Conservation (phyloP, 768 basidiomycete species). For the Ramaria sp. region DNA sequence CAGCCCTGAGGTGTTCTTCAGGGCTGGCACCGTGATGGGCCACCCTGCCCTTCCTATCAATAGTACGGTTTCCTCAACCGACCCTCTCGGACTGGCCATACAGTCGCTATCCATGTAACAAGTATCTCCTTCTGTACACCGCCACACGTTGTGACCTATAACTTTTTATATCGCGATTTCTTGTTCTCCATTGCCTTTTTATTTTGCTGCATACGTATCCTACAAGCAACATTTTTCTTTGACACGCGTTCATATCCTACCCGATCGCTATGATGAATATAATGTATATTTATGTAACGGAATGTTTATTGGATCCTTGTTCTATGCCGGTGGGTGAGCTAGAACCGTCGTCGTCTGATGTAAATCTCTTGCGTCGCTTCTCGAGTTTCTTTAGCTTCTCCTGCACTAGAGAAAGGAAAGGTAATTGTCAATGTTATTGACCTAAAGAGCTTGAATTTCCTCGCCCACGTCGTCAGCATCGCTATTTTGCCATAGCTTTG, state of each 20-base stretch:
- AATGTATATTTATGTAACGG: too few relatives aligned
- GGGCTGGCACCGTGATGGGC: conserved; percentile 24
- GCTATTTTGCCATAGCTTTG: too few relatives aligned
- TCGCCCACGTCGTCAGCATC: too few relatives aligned
- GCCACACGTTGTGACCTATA: neutral
- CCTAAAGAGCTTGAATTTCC: too few relatives aligned
- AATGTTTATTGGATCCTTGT: too few relatives aligned
- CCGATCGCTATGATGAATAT: neutral
- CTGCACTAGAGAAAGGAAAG: too few relatives aligned
- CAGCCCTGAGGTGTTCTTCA: conserved; percentile 84
- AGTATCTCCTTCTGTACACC: neutral
- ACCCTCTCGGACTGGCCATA: conserved; percentile 30
- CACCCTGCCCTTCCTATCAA: conserved; percentile 24
- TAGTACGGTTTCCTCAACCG: conserved; percentile 17
- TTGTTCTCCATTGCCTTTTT: neutral
- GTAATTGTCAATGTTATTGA: too few relatives aligned
- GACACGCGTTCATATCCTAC: neutral
- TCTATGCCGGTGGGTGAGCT: too few relatives aligned
- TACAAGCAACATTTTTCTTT: neutral
- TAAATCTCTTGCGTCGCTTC: neutral
- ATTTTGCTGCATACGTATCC: neutral
- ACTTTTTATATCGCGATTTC: neutral
- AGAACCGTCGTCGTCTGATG: neutral
- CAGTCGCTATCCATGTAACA: conserved; percentile 18
- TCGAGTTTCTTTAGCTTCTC: neutral